Evolutionary conservation across 495 filamentous ascomycete genomes (phyloP), one percentile per base, ranked within the genome.

Genomic region (Gamarada debralockiae): DNA sequence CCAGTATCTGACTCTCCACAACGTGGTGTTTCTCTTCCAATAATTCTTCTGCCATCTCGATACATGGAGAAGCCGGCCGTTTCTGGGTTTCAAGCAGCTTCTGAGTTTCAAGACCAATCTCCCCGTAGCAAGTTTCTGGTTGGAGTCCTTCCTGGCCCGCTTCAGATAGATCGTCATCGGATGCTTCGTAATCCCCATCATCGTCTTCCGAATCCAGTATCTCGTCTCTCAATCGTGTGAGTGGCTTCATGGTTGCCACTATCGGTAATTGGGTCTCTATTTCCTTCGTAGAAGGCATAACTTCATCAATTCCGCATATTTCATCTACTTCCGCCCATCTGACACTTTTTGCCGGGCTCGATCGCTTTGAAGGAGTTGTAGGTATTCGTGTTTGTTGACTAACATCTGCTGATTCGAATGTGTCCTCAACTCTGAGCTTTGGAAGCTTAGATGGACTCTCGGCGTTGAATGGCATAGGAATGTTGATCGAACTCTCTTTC

Each of bases 91-190:
- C 50, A 29, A 47, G 54, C 38, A 60, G 22, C 27, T 46, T 21
- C 56, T 70, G 67, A 21, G 67, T 70, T 7, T 68, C 65, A 8
- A 55, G 57, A 25, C 65, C 67, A 40, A 70, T 61, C n/a, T 53
- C 56, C 22, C 64, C 67, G 27, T 70, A 68, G n/a, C 37, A 61
- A n/a, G 63, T 64, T 41, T 70, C 64, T 29, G 48, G 45, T 12
- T 53, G 36, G 18, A 58, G 63, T 23, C 66, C 62, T 41, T 64
- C 50, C 3, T 65, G 41, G 24, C 65, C 65, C 40, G 6, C 40
- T 12, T 13, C 24, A 12, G 18, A 31, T 2, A 3, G 24, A 38
- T 60, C 47, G 21, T 58, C 63, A 25, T 61, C 57, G 41, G 60
- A 62, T n/a, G 22, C 59, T 24, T 65, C 60, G 20, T 61, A 59